These are phyloP conservation scores for Claviceps citrina DNA, from an alignment of 2,329 filamentous ascomycete species.

Conservation along the genomic window DNA sequence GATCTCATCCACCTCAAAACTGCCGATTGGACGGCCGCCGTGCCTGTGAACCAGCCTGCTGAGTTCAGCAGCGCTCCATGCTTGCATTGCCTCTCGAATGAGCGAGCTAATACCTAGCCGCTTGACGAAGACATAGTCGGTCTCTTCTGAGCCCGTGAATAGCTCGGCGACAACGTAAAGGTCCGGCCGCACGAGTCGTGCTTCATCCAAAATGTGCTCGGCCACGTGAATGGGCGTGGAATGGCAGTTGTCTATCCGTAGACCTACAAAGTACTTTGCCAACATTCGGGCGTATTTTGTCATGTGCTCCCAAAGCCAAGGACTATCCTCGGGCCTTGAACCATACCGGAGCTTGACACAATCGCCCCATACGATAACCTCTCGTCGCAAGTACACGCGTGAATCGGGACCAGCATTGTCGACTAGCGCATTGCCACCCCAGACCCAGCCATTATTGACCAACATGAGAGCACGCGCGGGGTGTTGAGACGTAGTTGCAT, in stretches of 20 bases:
- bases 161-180: slow-evolving; percentile 88
- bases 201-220: slow-evolving; percentile 86
- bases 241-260: slow-evolving; percentile 96
- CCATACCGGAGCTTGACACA: slow-evolving; percentile 96
- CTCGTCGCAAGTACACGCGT: slow-evolving; percentile 81
- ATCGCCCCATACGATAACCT: slow-evolving; percentile 97
- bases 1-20: slow-evolving; percentile 86
- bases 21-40: slow-evolving; percentile 85
- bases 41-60: slow-evolving; percentile 87
- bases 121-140: slow-evolving; percentile 92
- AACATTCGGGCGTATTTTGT: slow-evolving; percentile 78
- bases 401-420: slow-evolving; percentile 88
- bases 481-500: slow-evolving; percentile 63
- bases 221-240: slow-evolving; percentile 91
- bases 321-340: slow-evolving; percentile 62
- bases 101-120: slow-evolving; percentile 78
- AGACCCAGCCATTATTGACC: slow-evolving; percentile 97
- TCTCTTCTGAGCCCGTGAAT: slow-evolving; percentile 89
- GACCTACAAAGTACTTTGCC: slow-evolving; percentile 87
- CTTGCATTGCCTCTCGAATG: slow-evolving; percentile 96
- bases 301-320: slow-evolving; percentile 94
- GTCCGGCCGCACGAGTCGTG: slow-evolving; percentile 73
- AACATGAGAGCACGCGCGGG: slow-evolving; percentile 63
- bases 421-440: slow-evolving; percentile 85
- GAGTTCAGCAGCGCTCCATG: slow-evolving; percentile 86